Evolutionary conservation across 73 alveolate species (phyloP).

Genomic region (Stentor coeruleus): DNA sequence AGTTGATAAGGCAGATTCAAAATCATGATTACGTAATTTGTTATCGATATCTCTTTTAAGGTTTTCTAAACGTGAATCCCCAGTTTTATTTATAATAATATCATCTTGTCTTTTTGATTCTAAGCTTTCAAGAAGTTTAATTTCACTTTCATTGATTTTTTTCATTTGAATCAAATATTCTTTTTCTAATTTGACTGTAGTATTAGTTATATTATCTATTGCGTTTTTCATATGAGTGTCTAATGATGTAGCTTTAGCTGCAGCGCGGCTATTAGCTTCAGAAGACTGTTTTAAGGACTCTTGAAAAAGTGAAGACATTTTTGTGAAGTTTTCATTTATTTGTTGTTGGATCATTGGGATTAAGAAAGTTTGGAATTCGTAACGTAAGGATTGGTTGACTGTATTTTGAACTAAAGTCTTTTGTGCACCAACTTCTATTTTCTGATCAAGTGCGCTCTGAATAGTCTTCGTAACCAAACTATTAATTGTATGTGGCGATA

Average conservation of each 20-base stretch:
- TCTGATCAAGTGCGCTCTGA: neutral
- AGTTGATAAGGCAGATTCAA: neutral
- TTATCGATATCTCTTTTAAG: conserved; percentile 2
- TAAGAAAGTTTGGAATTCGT: neutral
- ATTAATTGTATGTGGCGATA: neutral
- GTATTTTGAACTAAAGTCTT: neutral
- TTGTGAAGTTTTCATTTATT: neutral
- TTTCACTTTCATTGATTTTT: neutral
- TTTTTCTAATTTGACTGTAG: neutral
- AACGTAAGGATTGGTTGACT: neutral
- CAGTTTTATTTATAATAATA: neutral
- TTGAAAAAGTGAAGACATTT: neutral
- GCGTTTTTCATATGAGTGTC: conserved; percentile 21
- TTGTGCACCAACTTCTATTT: neutral
- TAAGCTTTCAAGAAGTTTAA: neutral
- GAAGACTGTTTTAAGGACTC: conserved; percentile 1
- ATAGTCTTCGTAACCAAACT: neutral
- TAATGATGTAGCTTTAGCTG: neutral
- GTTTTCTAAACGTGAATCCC: neutral
- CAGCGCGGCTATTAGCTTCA: neutral
- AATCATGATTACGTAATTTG: neutral
- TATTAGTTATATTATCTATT: neutral
- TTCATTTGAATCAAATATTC: neutral
- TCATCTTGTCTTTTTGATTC: neutral
- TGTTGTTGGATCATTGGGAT: neutral